phyloP scores from a whole-genome alignment of 2,329 filamentous ascomycete species.

The Thermoascus crustaceus region DNA sequence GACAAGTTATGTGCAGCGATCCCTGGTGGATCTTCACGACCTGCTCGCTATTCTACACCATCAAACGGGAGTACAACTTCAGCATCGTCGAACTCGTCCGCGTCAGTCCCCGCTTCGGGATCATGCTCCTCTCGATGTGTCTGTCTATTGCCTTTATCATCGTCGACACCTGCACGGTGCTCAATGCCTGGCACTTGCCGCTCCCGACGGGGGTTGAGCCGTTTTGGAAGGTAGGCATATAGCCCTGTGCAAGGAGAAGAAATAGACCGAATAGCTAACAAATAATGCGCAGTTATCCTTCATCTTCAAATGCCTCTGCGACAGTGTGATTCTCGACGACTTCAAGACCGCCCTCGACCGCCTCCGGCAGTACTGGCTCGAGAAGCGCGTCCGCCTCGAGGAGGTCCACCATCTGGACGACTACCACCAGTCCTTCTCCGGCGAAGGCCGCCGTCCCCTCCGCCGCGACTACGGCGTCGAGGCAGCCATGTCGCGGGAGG shows the following conservation, averaged over 20 bases:
- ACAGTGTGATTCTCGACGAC: conserved; percentile 59
- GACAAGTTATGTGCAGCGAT: conserved; percentile 34
- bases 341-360: conserved; percentile 53
- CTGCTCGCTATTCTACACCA: conserved; percentile 53
- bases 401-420: too few species aligned
- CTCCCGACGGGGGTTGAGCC: conserved; percentile 53
- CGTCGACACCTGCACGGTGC: conserved; percentile 54
- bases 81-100: conserved; percentile 49
- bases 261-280: background rate
- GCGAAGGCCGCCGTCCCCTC: too few species aligned
- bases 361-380: conserved; percentile 25
- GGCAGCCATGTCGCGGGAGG: too few species aligned
- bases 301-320: conserved; percentile 60
- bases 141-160: conserved; percentile 54
- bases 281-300: conserved; percentile 42
- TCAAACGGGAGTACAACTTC: conserved; percentile 55
- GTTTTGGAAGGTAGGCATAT: conserved; percentile 47
- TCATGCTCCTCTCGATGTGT: conserved; percentile 54
- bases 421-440: too few species aligned
- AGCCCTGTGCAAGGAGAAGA: background rate
- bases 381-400: conserved; percentile 18
- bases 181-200: conserved; percentile 35
- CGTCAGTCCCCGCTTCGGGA: conserved; percentile 56
- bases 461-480: too few species aligned
- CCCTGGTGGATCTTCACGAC: conserved; percentile 63